Evolutionary conservation across 768 basidiomycete genomes (phyloP), one percentile per base, ranked within the genome.

Genomic region (Leccinum aurantiacum): DNA sequence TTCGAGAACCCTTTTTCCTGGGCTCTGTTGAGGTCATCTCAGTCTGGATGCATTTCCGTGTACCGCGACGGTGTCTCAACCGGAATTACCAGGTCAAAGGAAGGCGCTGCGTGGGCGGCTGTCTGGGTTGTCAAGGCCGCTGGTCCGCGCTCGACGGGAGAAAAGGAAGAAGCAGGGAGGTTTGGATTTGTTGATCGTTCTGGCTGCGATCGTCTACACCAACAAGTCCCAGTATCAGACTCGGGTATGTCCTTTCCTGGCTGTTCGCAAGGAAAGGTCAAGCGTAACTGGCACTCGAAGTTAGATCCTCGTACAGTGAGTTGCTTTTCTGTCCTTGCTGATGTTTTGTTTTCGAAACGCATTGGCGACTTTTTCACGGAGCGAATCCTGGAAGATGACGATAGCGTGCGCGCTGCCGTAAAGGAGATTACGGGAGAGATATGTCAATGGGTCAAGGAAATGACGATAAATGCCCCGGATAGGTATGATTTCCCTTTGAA

Each of bases 41-140:
- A 29, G 49, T 83, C 85, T 0, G 88, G 87, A 5, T 88, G 87
- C 61, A 88, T 91, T 60, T 85, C 88, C n/a, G 87, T 91, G 15
- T 51, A 44, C 50, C 17, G 46, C 41, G 27, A 19, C 41, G 17
- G 38, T 48, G 10, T 54, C 88, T 89, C 74, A 71, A 72, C 5
- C 78, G 82, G 9, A 85, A 85, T 0, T 35, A 35, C 33, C 83
- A 82, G 63, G 69, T 81, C 13, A 70, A 82, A 35, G 70, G 85
- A 88, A 51, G 90, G 90, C 6, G 82, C 83, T 3, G 82, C 84
- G 6, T 88, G 89, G 86, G 83, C 86, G 49, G 88, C 86, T 6
- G 80, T 91, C 52, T 89, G 91, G 67, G 90, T 84, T 70, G 76
- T 80, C 53, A 78, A 82, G 60, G 82, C 79, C 61, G 68, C 78